Conservation (phyloP, 23 red algal genomes). For the Gracilaria domingensis region DNA sequence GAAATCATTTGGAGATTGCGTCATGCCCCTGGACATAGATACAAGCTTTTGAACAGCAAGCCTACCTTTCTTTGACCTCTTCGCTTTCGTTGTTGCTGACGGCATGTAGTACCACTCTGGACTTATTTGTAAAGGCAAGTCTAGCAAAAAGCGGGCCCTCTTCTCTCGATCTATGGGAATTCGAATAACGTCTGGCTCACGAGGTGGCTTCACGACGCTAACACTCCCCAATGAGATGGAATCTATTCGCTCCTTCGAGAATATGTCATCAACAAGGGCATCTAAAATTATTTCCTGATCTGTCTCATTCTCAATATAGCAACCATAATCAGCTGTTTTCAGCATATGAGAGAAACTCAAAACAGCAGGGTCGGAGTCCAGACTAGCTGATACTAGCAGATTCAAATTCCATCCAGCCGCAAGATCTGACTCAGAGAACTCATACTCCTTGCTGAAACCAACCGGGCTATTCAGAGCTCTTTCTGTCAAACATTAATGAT, state of each 20-base stretch:
- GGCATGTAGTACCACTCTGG: conserved; percentile 64
- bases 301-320: conserved; percentile 38
- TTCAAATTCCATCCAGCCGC: conserved; percentile 36
- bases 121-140: conserved; percentile 22
- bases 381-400: not conserved
- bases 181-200: not conserved
- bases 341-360: conserved; percentile 30
- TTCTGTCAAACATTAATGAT: conserved; percentile 56
- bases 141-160: conserved; percentile 1
- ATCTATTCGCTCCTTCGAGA: conserved; percentile 17
- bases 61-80: not conserved
- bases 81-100: conserved; percentile 26
- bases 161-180: conserved; percentile 37
- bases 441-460: conserved; percentile 61
- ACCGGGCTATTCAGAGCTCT: conserved; percentile 44
- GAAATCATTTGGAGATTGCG: not conserved
- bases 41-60: conserved; percentile 15
- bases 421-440: conserved; percentile 71
- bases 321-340: conserved; percentile 51
- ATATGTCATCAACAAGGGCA: conserved; percentile 44
- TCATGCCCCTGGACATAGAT: conserved; percentile 2
- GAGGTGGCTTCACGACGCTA: not conserved
- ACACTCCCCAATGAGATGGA: conserved; percentile 14
- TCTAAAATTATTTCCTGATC: conserved; percentile 64
- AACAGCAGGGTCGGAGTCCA: not conserved